These are phyloP conservation scores for Guillardia theta DNA, from an alignment of 78 protist genomes.

Conservation along the genomic window DNA sequence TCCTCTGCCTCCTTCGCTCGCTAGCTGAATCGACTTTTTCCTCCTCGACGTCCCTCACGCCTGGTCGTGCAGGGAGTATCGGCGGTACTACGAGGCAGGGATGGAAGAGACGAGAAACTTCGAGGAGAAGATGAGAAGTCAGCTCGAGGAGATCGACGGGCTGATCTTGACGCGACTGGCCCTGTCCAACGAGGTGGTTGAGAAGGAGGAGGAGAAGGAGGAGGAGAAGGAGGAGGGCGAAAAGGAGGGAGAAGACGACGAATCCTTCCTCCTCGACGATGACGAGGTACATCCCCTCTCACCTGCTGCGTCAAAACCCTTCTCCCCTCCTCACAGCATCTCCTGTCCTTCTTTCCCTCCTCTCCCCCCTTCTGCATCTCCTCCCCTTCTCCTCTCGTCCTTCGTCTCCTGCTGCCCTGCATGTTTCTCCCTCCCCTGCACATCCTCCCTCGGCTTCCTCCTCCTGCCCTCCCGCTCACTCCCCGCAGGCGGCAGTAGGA, in stretches of 20 bases:
- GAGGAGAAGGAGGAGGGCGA: not conserved
- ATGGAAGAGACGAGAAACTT: not conserved
- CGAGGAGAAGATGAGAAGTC: not conserved
- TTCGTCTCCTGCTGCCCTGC: not conserved
- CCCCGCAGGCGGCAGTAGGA: not conserved
- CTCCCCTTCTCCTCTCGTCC: not conserved
- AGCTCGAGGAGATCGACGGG: not conserved
- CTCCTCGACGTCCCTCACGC: not conserved
- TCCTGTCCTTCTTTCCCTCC: not conserved
- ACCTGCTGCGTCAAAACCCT: no score
- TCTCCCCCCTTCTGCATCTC: not conserved
- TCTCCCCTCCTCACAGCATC: not conserved
- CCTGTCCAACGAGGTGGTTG: not conserved
- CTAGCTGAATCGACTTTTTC: no score
- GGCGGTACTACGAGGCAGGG: conserved; percentile 5
- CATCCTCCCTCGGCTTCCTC: not conserved
- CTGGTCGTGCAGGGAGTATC: not conserved
- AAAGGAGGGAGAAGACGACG: no score
- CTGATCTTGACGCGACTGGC: not conserved
- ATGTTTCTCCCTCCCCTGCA: not conserved
- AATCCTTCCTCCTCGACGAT: not conserved
- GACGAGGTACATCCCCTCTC: no score
- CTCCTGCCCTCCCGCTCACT: not conserved
- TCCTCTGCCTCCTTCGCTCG: no score
- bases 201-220: not conserved